Percentiles rank a stretch among this genome's conserved stretches.
phyloP scores from a whole-genome alignment of 495 filamentous ascomycete genomes.

The Trichoderma parareesei region DNA sequence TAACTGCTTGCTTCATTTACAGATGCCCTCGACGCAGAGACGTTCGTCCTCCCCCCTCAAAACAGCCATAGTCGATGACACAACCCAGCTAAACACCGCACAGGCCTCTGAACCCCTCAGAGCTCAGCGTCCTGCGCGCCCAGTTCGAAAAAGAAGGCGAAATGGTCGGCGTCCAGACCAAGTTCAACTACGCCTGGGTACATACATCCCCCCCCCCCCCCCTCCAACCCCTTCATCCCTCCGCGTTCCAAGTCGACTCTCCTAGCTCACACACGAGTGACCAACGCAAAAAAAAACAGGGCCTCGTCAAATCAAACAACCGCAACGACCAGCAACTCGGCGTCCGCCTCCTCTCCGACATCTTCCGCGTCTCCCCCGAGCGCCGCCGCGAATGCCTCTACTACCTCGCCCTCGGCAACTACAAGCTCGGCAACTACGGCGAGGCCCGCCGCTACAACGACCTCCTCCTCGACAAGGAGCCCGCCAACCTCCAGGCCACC shows the following conservation, averaged over 20 bases:
- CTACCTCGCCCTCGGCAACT: conserved; percentile 93
- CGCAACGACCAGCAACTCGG: conserved; percentile 90
- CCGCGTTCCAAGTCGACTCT: no score
- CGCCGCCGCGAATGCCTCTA: conserved; percentile 95
- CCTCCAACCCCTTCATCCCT: neutral
- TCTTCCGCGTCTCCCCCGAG: conserved; percentile 86
- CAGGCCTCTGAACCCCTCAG: conserved; percentile 79
- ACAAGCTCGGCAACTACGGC: conserved; percentile 94
- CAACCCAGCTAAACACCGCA: conserved; percentile 7
- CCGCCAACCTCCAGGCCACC: conserved; percentile 76
- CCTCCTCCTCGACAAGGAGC: conserved; percentile 78
- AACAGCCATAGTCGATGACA: neutral
- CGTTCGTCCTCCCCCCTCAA: conserved; percentile 44
- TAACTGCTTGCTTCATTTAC: conserved; percentile 13
- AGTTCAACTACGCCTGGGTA: conserved; percentile 99
- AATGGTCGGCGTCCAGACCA: conserved; percentile 94
- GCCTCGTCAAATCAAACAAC: conserved; percentile 81
- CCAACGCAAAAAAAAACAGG: conserved; percentile 38
- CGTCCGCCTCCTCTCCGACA: conserved; percentile 88
- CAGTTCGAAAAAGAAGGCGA: conserved; percentile 96
- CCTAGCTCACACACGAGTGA: neutral
- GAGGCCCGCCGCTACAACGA: conserved; percentile 95
- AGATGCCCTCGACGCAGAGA: conserved; percentile 98
- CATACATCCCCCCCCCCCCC: neutral
- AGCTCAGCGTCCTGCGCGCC: conserved; percentile 80